A percentile compares a stretch with the other conserved stretches of the same genome.
Evolutionary conservation across 2,329 filamentous ascomycete genomes (phyloP).

Genomic region (Fusarium setosum): DNA sequence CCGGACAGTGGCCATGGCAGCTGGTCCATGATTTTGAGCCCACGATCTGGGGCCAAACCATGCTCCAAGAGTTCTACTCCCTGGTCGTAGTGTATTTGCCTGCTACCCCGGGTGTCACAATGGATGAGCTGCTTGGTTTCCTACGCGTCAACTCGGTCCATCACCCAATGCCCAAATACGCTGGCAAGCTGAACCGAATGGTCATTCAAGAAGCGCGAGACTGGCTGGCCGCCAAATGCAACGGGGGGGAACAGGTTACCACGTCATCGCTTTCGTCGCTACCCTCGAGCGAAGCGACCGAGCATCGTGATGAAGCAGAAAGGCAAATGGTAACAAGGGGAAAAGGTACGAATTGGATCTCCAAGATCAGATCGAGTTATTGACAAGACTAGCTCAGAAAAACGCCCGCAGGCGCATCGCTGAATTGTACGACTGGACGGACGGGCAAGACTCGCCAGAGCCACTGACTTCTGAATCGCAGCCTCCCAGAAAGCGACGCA

Average conservation of each 20-base stretch:
- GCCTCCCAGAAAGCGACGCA: neutral
- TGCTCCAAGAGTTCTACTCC: neutral
- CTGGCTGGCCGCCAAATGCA: too few relatives aligned
- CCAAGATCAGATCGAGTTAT: too few relatives aligned
- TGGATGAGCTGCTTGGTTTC: neutral
- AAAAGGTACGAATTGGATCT: too few relatives aligned
- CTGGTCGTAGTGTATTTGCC: neutral
- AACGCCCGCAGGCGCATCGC: neutral
- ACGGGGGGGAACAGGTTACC: too few relatives aligned
- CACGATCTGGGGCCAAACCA: neutral
- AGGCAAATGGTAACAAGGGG: too few relatives aligned
- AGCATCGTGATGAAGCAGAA: too few relatives aligned
- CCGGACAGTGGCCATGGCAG: constrained; percentile 15
- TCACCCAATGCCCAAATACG: neutral
- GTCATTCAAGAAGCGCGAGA: neutral
- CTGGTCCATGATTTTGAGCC: neutral
- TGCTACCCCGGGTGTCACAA: neutral
- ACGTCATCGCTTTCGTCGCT: too few relatives aligned
- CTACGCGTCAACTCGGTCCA: neutral
- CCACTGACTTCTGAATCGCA: neutral
- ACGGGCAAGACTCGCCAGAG: too few relatives aligned
- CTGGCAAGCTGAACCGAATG: neutral
- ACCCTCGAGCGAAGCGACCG: too few relatives aligned
- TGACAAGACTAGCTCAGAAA: neutral
- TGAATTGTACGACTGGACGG: neutral